Evolutionary conservation across 2,329 filamentous ascomycete species (phyloP).

Genomic region (Cladophialophora psammophila): DNA sequence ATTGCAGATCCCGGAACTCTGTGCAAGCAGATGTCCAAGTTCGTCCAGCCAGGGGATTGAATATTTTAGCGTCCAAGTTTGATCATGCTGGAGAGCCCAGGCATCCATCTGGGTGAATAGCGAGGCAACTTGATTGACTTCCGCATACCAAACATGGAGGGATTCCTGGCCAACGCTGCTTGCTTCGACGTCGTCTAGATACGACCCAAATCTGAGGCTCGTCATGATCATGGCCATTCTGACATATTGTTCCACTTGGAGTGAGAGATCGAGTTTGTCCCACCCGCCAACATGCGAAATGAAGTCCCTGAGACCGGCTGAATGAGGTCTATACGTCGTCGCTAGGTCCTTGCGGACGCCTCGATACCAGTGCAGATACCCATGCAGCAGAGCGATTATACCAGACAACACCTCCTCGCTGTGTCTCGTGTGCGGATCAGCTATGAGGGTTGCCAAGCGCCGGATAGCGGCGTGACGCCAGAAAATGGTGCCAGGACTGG

Average conservation of each 20-base stretch:
- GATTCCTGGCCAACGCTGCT: neutral
- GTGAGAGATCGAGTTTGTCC: neutral
- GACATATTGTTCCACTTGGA: conserved; percentile 14
- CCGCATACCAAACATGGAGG: neutral
- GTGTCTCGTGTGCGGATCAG: conserved; percentile 8
- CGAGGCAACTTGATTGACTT: neutral
- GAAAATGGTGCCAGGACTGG: conserved; percentile 13
- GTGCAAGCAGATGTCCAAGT: neutral
- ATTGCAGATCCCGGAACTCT: neutral
- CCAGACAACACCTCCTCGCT: conserved; percentile 13
- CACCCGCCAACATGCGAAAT: conserved; percentile 7
- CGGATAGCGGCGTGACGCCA: conserved; percentile 11
- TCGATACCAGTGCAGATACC: conserved; percentile 6
- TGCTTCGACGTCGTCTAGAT: neutral
- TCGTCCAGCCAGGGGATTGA: neutral
- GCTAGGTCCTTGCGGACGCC: neutral
- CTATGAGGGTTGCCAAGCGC: conserved; percentile 12
- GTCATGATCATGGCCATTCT: conserved; percentile 18
- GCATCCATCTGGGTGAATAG: conserved; percentile 1
- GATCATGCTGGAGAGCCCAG: neutral
- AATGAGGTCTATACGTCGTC: conserved; percentile 4
- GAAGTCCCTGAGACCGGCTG: conserved; percentile 9
- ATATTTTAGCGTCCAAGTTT: neutral
- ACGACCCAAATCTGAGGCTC: conserved; percentile 3
- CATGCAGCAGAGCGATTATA: conserved; percentile 14